A percentile compares a stretch with the other conserved stretches of the same genome.
These are phyloP conservation scores for Thermoascus crustaceus DNA, from an alignment of 2,329 filamentous ascomycete genomes.

Conservation along the genomic window DNA sequence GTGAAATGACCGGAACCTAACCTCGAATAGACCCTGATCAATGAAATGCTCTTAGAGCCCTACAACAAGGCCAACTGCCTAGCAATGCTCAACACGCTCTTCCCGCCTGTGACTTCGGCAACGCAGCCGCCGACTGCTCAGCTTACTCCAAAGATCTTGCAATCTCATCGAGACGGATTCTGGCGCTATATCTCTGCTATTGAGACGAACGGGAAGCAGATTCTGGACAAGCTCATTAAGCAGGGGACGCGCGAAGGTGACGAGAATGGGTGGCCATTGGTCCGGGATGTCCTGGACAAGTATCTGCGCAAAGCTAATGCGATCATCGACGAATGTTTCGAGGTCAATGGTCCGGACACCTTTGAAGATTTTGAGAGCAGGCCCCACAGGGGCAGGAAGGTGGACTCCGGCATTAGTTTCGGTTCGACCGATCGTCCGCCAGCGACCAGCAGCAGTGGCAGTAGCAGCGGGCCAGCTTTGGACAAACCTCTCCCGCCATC, in stretches of 20 bases:
- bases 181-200: conserved; percentile 55
- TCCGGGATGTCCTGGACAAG: conserved; percentile 45
- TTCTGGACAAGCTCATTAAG: conserved; percentile 47
- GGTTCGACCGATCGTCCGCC: conserved; percentile 29
- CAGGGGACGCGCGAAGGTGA: conserved; percentile 46
- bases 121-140: conserved; percentile 42
- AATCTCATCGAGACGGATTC: conserved; percentile 52
- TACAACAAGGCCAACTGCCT: conserved; percentile 60
- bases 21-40: conserved; percentile 49
- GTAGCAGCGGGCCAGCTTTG: conserved; percentile 21
- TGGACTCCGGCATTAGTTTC: conserved; percentile 58
- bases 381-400: conserved; percentile 45
- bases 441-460: conserved; percentile 28
- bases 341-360: conserved; percentile 39
- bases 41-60: conserved; percentile 54
- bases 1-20: conserved; percentile 13
- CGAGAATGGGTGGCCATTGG: conserved; percentile 47
- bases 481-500: conserved; percentile 38
- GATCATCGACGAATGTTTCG: conserved; percentile 52
- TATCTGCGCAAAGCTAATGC: conserved; percentile 53
- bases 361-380: conserved; percentile 22
- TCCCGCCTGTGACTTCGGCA: conserved; percentile 47
- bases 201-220: conserved; percentile 46
- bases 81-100: conserved; percentile 60
- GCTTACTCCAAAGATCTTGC: conserved; percentile 45